Base-by-base conservation (phyloP, 1,284 basidiomycete genomes). In the Tylopilus sp. region DNA sequence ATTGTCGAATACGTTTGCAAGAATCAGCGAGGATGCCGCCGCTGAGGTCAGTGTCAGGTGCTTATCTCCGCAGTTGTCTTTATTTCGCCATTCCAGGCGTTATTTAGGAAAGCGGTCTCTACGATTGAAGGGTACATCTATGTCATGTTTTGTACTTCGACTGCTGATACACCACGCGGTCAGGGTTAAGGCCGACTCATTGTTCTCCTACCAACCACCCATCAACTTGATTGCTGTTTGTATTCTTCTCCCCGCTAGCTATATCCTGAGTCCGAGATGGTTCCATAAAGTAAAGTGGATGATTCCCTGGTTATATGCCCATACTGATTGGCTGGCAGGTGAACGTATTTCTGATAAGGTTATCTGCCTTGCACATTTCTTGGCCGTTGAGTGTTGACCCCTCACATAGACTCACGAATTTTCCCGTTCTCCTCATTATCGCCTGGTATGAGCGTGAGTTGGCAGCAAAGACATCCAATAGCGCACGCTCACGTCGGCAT, bases 181-280 rank as follows among this genome's bases (percentile, higher is more conserved):
- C 42, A 90, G 87, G 12, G 87, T 92, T 43, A 91, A 90, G 59
- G 84, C 86, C 42, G 94, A 97, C 63, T 92, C 84, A 2, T 70
- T 97, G 13, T 97, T 97, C 67, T 92, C 89, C 26, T 97, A 97
- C 63, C 91, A 94, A 60, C 88, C 94, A 1, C 94, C 94, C 0
- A 73, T 97, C 59, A 96, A 95, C 66, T 69, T 96, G 5, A 56
- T 92, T 36, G 92, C 92, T 0, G 70, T 95, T 11, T 81, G 82
- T 44, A 72, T 93, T 52, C 87, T 96, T 78, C 75, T 91, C 54
- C 92, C 92, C 0, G 76, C 88, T 26, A 89, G 85, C 56, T 92
- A 89, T 61, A 71, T 91, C 36, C 73, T 95, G 26, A 74, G 75
- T 2, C 85, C 86, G 25, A 72, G 86, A 44, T 90, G 88, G 88